Evolutionary conservation across 2,329 filamentous ascomycete genomes (phyloP), one percentile per base, ranked within the genome.

Genomic region (Stagonosporopsis cucurbitacearum): DNA sequence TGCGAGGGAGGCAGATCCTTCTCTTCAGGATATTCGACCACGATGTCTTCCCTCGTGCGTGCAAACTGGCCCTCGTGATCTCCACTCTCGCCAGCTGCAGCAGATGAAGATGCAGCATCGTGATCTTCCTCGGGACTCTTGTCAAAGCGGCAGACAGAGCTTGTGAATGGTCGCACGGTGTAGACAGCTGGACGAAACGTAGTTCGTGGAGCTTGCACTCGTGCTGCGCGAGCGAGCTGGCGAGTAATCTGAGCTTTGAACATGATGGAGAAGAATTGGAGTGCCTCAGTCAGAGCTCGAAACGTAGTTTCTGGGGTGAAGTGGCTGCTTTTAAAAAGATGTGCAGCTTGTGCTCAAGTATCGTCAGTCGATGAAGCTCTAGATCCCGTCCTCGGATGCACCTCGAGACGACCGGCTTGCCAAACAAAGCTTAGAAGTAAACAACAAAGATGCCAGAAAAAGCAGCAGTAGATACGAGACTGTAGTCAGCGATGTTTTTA

Each of bases 11-110:
- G 91, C 63, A 95, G 83, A 58, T 92, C 85, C 52, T 84, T 78
- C 69, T 92, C 89, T 33, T 86, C 84, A 0, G 91, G 92, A 71
- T 96, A 92, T 74, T 92, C 86, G 60, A 95, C 87, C 35, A 86
- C 85, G 58, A 96, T 88, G 51, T 82, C 86, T 45, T 92, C 84
- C 69, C 96, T 90, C 9, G 91, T 96, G 69, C 91, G 88, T 15
- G 92, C 90, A 73, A 88, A 90, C 58, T 86, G 81, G 50, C 91
- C 90, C 71, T 86, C 84, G 54, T 85, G 81, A 44, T 77, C 73
- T 42, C 78, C 78, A 37, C 73, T 77, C 60, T 75, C 71, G 30
- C 74, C 75, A 20, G 75, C 74, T 52, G 73, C 67, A 42, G 66
- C 73, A n/a, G 72, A 63, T 2, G 75, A 76, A 1, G 74, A 71